A percentile compares a stretch with the other conserved stretches of the same genome.
Evolutionary conservation across 2,329 filamentous ascomycete species (phyloP).

Genomic region (Fusarium floridanum): DNA sequence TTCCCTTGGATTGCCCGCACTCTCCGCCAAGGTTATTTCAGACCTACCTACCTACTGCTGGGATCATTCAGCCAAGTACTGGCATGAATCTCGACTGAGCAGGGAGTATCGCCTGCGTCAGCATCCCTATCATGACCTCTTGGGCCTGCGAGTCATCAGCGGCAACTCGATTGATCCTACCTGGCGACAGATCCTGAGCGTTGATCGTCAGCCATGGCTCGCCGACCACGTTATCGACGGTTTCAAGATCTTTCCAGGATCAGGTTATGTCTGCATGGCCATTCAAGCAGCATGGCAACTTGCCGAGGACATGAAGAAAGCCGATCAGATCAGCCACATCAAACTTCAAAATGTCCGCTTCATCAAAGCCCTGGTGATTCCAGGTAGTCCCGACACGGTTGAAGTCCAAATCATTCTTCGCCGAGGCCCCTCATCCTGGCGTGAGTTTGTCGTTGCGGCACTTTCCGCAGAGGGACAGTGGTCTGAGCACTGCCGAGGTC

Average conservation of each 20-base stretch:
- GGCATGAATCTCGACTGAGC: not conserved
- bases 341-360: not conserved
- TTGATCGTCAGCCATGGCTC: not conserved
- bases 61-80: conserved; percentile 48
- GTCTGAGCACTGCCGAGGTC: conserved; percentile 2
- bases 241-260: not conserved
- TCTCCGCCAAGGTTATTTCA: conserved; percentile 4
- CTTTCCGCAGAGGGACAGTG: not conserved
- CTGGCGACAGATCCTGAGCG: not conserved
- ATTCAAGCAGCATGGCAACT: not conserved
- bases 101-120: not conserved
- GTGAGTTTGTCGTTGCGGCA: not conserved
- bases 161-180: not conserved
- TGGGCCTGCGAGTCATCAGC: not conserved
- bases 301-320: not conserved
- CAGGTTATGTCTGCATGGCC: not conserved
- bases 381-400: not conserved
- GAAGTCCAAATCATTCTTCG: not conserved
- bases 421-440: not conserved
- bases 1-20: not conserved
- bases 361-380: not conserved
- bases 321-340: not conserved
- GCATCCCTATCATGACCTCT: not conserved
- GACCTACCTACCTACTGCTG: conserved; percentile 56
- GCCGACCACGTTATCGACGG: not conserved